Conservation (phyloP, 129 eudicot species). For the Artemisia annua region DNA sequence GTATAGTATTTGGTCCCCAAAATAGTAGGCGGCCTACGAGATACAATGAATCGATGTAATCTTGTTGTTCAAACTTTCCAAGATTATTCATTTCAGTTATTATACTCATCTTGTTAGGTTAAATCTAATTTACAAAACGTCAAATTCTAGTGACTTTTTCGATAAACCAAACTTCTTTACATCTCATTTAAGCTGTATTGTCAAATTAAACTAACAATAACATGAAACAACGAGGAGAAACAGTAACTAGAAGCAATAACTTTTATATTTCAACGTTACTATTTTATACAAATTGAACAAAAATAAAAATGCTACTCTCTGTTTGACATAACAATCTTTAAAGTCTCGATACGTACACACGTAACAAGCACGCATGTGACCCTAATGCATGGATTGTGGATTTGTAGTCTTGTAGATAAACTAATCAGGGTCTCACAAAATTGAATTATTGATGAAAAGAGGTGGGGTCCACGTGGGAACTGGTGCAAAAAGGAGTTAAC, state of each 20-base stretch:
- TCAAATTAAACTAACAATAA: too few species aligned
- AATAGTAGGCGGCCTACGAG: constrained; percentile 7
- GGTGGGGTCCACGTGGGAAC: background rate
- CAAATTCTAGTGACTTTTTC: background rate
- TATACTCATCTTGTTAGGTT: background rate
- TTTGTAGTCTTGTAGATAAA: too few species aligned
- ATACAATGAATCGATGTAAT: background rate
- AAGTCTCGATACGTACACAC: background rate
- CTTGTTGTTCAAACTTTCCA: background rate
- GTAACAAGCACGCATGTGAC: background rate
- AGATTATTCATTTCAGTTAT: background rate
- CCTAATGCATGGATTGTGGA: too few species aligned
- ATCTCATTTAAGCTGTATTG: background rate
- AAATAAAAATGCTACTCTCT: background rate
- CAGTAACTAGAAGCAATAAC: too few species aligned
- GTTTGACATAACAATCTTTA: too few species aligned
- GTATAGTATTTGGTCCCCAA: background rate
- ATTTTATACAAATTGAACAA: too few species aligned
- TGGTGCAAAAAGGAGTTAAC: background rate
- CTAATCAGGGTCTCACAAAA: too few species aligned
- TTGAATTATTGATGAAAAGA: too few species aligned
- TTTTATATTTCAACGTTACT: background rate
- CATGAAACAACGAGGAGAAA: too few species aligned
- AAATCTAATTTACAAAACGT: background rate
- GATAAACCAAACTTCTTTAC: background rate